Conservation (phyloP, 2,329 filamentous ascomycete genomes). For the Paecilomyces formosus region DNA sequence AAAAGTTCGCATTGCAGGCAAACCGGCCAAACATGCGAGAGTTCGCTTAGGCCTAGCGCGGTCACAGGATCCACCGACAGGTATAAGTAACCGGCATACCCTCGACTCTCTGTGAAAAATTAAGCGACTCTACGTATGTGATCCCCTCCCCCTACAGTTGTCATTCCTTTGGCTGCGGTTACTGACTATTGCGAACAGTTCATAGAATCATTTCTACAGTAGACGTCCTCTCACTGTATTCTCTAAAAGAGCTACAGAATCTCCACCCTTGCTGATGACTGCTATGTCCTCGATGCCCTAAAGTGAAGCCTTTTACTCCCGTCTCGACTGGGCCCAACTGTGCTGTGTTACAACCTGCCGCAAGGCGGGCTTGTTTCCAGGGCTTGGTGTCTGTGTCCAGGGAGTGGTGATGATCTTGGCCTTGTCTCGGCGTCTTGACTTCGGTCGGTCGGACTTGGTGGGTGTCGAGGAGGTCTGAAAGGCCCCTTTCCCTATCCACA, state of each 20-base stretch:
- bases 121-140: constrained; percentile 39
- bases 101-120: constrained; percentile 3
- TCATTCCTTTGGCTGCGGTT: neutral
- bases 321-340: constrained; percentile 22
- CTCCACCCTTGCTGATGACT: constrained; percentile 92
- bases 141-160: constrained; percentile 16
- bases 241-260: constrained; percentile 85
- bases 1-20: neutral
- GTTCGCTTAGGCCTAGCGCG: neutral
- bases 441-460: constrained; percentile 71
- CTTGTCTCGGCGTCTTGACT: constrained; percentile 62
- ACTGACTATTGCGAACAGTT: constrained; percentile 29
- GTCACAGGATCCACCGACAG: neutral
- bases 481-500: constrained; percentile 51
- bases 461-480: constrained; percentile 89
- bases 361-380: constrained; percentile 29
- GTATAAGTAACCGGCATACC: constrained; percentile 6
- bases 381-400: constrained; percentile 53
- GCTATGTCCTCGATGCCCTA: constrained; percentile 75
- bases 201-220: constrained; percentile 98
- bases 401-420: constrained; percentile 94
- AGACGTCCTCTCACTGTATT: constrained; percentile 81
- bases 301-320: constrained; percentile 65
- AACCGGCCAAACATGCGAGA: neutral
- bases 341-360: constrained; percentile 10